phyloP scores from a whole-genome alignment of 306 rosid species.

The Leucaena leucocephala region DNA sequence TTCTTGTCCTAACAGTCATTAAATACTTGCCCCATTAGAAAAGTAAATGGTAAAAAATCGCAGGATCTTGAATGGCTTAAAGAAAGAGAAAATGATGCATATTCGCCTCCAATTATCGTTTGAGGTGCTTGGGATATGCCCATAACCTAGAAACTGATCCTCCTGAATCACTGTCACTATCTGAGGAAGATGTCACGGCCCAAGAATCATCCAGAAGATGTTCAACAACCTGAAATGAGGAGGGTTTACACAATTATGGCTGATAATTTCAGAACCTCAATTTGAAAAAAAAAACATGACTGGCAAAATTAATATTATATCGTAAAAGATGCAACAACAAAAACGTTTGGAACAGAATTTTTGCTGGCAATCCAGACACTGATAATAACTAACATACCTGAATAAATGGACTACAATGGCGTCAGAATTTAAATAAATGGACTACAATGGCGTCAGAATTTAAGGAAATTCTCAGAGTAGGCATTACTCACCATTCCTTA shows the following conservation, averaged over 20 bases:
- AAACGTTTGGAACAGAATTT: neutral
- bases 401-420: neutral
- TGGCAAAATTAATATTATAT: constrained; percentile 1
- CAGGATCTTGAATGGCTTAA: no score
- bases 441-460: neutral
- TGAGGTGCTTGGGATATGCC: constrained; percentile 57
- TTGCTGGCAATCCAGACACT: neutral
- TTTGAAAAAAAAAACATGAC: neutral
- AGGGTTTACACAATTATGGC: constrained; percentile 1
- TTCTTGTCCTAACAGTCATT: no score
- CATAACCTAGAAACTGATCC: constrained; percentile 59
- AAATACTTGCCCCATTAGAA: no score
- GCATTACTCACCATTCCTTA: neutral
- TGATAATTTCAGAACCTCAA: neutral
- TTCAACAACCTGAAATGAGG: constrained; percentile 59
- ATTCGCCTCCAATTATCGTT: constrained; percentile 24
- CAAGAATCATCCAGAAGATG: constrained; percentile 59
- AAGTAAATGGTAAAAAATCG: no score
- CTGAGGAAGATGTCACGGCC: constrained; percentile 55
- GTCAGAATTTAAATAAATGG: neutral
- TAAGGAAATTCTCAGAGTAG: neutral
- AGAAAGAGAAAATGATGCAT: constrained; percentile 12
- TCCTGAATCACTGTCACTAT: constrained; percentile 80
- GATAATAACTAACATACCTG: neutral
- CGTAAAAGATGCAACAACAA: neutral